Evolutionary conservation across 192 early-diverging fungal species (phyloP), one percentile per base, ranked within the genome.

Genomic region (Gorgonomyces haynaldii): DNA sequence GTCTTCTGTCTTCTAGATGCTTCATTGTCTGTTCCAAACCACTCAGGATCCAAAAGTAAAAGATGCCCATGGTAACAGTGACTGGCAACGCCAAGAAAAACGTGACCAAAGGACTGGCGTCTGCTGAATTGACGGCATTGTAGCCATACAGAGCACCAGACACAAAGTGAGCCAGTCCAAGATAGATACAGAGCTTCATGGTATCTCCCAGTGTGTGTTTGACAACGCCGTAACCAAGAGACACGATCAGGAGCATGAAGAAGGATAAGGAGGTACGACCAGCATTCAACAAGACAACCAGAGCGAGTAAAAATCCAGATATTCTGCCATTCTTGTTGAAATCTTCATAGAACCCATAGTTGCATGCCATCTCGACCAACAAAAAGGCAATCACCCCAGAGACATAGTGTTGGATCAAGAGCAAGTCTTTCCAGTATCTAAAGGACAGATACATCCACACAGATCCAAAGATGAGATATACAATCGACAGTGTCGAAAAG

Each of bases 151-250:
- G 66, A 16, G 88, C 81, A 23, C 88, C 89, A 60, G 84, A 89
- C 12, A 84, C 58, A 54, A 98, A 95, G 56, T 98, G 91, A 0
- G 82, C 66, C 4, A 66, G 66, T 21, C 82, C 78, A 8, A 98
- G 63, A 22, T 74, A 60, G 4, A 84, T 60, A 59, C 89, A 91
- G 46, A 82, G 84, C 37, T 81, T 86, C 91, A 98, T 96, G 20
- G 84, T 86, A 27, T 68, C 63, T 24, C 91, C 91, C 24, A 98
- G 78, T 17, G 86, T 86, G 4, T 89, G 91, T 39, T 32, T 84
- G 21, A 98, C 89, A 25, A 98, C 90, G 37, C 95, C 90, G 61
- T 91, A 98, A 19, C 95, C 95, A 53, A 98, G 80, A 3, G 87
- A 81, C 5, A 98, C 90, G 41, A 98, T 88, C 37, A 98, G 66